A percentile compares a stretch with the other conserved stretches of the same genome.
phyloP scores from a whole-genome alignment of 305 asterid species.

The Fraxinus albicans region DNA sequence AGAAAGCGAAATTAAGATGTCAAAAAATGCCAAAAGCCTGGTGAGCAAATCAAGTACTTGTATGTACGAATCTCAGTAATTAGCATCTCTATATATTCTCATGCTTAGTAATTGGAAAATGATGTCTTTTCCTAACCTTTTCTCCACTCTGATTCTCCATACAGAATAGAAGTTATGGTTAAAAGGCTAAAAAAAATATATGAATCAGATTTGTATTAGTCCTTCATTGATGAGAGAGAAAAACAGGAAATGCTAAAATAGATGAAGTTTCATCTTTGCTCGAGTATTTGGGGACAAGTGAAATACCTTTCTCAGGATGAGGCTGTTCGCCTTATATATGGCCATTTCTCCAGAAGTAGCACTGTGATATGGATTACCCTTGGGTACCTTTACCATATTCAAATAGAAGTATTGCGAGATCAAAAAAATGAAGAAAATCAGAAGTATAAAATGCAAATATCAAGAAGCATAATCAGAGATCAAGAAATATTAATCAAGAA shows the following conservation, averaged over 20 bases:
- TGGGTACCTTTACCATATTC: slow-evolving; percentile 64
- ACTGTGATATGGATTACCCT: slow-evolving; percentile 98
- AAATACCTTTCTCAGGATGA: slow-evolving; percentile 80
- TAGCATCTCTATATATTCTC: background rate
- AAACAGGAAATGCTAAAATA: background rate
- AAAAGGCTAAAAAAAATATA: background rate
- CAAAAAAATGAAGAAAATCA: background rate
- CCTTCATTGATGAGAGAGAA: background rate
- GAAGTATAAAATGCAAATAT: slow-evolving; percentile 3
- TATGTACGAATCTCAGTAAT: background rate
- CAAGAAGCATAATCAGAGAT: slow-evolving; percentile 8
- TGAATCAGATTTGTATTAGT: background rate
- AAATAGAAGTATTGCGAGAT: slow-evolving; percentile 20
- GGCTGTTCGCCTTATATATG: slow-evolving; percentile 84
- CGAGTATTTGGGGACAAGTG: background rate
- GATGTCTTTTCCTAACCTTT: background rate
- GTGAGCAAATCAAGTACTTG: background rate
- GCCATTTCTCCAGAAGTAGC: slow-evolving; percentile 99
- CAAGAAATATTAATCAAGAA: background rate
- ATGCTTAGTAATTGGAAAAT: background rate
- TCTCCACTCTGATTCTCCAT: background rate
- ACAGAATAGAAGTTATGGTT: background rate
- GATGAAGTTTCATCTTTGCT: slow-evolving; percentile 18
- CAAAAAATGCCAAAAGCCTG: background rate
- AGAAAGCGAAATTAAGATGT: background rate